Percentiles rank a stretch among this genome's conserved stretches.
phyloP scores from a whole-genome alignment of 192 early-diverging fungal genomes.

The Coemansia sp. region DNA sequence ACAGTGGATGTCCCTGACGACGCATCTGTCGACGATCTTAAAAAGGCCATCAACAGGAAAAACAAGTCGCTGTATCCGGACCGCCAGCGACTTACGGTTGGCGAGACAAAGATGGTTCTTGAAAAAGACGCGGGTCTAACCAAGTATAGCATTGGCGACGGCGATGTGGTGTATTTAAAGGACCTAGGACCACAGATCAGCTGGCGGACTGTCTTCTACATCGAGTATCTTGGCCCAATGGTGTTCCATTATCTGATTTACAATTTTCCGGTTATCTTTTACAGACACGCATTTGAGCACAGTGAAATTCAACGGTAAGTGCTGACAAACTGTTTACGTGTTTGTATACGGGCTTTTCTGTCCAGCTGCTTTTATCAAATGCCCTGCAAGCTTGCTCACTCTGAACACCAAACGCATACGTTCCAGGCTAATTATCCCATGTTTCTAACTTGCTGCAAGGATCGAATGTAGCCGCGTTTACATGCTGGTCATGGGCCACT shows the following conservation, averaged over 20 bases:
- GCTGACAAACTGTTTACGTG: conserved; percentile 1
- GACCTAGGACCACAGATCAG: conserved; percentile 87
- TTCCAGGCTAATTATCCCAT: neutral
- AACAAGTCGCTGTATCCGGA: conserved; percentile 58
- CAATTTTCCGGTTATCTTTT: conserved; percentile 68
- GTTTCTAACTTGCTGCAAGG: conserved; percentile 9
- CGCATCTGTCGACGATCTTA: conserved; percentile 70
- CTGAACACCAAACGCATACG: no score
- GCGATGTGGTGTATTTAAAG: conserved; percentile 65
- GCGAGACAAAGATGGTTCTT: conserved; percentile 62
- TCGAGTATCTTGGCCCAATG: conserved; percentile 92
- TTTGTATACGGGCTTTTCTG: neutral
- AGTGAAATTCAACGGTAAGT: conserved; percentile 70
- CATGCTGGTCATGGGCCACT: conserved; percentile 76
- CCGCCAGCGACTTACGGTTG: conserved; percentile 80
- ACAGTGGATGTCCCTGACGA: conserved; percentile 61
- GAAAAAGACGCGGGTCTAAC: conserved; percentile 58
- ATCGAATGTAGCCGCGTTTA: conserved; percentile 61
- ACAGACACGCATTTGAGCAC: conserved; percentile 66
- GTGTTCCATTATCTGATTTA: conserved; percentile 85
- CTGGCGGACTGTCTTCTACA: conserved; percentile 90
- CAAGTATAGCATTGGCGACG: conserved; percentile 65
- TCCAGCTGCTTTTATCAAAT: neutral
- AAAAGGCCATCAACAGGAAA: conserved; percentile 64
- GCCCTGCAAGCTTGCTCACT: no score